Evolutionary conservation across 345 rosid species (phyloP), one percentile per base, ranked within the genome.

Genomic region (Ceriops zippeliana): DNA sequence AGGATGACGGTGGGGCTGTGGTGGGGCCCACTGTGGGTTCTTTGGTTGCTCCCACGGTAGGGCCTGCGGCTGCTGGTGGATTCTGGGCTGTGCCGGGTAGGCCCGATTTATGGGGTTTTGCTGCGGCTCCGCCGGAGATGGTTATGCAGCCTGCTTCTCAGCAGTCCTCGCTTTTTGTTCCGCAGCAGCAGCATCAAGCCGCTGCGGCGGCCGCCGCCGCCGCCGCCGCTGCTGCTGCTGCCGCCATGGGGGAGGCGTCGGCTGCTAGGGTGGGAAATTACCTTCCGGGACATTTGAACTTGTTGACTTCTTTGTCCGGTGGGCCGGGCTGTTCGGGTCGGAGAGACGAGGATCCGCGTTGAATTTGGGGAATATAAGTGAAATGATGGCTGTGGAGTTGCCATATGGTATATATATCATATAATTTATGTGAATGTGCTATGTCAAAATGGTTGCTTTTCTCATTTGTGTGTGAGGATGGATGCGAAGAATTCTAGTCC

Each of bases 41-140:
- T 1, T 37, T 67, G 11, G 62, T 73, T 30, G 72, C 68, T 4
- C 51, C 67, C 52, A 24, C 70, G 0, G 20, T 67, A 5, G 88
- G 88, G 5, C 70, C 84, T 17, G 66, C 82, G 2, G 62, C 74
- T 1, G 74, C 86, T 0, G 86, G 85, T n/a, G 99, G 97, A 22
- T 90, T 95, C 72, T 95, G 97, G 99, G 97, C 97, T 6, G 34
- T 91, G 58, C 93, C 91, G 4, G 83, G 89, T 4, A 77, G 97
- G 76, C 73, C 92, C 0, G 98, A 96, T 70, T 92, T 87, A 63
- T 96, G 99, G 99, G 86, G 96, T 59, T 92, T 90, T 22, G 87
- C 83, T 0, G 75, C 85, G 0, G 80, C 85, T 15, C 83, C 90
- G 37, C 84, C 83, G 31, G 97, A 89, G 80, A 75, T 90, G 85